phyloP scores from a whole-genome alignment of 768 basidiomycete species.

The Mycena vitilis region DNA sequence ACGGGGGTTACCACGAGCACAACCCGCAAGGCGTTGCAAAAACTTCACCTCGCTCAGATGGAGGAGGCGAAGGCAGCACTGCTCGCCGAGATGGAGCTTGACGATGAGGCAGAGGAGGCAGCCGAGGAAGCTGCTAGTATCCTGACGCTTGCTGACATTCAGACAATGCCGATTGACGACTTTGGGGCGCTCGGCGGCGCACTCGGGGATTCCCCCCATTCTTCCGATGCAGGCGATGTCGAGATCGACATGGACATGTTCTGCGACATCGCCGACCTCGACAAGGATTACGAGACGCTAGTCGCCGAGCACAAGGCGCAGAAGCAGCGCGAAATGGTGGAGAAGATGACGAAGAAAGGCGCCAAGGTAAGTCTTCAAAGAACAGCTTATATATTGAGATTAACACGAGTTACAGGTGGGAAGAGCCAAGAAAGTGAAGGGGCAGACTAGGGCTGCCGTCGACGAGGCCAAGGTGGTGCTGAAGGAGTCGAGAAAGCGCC shows the following conservation, averaged over 20 bases:
- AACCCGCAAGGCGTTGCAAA: conserved; percentile 2
- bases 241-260: background rate
- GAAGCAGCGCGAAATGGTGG: background rate
- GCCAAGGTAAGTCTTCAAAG: background rate
- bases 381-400: background rate
- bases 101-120: conserved; percentile 7
- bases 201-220: background rate
- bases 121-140: background rate
- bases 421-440: conserved; percentile 15
- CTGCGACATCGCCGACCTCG: background rate
- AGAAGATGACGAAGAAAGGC: background rate
- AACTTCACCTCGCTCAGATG: background rate
- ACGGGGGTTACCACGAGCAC: background rate
- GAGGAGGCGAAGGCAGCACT: background rate
- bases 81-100: conserved; percentile 11
- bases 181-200: background rate
- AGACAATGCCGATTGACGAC: background rate
- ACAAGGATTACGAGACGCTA: conserved; percentile 10
- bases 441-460: conserved; percentile 10
- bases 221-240: background rate
- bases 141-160: background rate
- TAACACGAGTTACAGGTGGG: background rate
- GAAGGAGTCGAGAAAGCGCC: background rate
- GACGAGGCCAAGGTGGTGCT: background rate
- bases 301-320: background rate